Percentiles rank a stretch among this genome's conserved stretches.
Evolutionary conservation across 257 asterid genomes (phyloP).

Genomic region (Nicotiana knightiana): DNA sequence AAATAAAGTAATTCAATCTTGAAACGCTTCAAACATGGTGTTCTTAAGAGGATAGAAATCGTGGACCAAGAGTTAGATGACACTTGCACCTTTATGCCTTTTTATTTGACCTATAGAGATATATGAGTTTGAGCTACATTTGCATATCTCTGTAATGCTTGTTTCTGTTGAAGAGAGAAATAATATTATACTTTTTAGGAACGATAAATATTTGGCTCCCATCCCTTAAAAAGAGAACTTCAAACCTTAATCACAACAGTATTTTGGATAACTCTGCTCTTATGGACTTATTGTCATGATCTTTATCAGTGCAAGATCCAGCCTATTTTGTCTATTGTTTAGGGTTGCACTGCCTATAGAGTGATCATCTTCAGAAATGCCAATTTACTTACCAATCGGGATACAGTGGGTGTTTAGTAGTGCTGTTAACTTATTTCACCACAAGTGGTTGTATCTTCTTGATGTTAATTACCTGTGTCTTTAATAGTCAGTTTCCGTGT

Average conservation of each 20-base stretch:
- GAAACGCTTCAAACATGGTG: background rate
- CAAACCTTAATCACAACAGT: slow-evolving; percentile 1
- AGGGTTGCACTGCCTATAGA: background rate
- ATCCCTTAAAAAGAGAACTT: background rate
- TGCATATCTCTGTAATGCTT: background rate
- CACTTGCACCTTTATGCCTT: background rate
- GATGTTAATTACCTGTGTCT: background rate
- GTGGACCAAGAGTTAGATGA: background rate
- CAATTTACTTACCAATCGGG: background rate
- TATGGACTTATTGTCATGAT: background rate
- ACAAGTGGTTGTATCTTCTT: background rate
- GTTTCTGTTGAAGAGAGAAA: background rate
- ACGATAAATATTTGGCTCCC: background rate
- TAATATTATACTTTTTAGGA: background rate
- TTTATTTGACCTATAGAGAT: background rate
- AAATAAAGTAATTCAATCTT: background rate
- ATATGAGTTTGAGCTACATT: background rate
- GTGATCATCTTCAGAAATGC: background rate
- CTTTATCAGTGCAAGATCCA: background rate
- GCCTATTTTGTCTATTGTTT: slow-evolving; percentile 2
- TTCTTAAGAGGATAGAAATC: background rate
- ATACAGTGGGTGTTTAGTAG: background rate
- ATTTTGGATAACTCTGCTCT: background rate
- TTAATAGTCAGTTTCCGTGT: background rate
- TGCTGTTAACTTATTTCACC: background rate